These are phyloP conservation scores for Boletus edulis DNA, from an alignment of 768 basidiomycete species.

Conservation along the genomic window DNA sequence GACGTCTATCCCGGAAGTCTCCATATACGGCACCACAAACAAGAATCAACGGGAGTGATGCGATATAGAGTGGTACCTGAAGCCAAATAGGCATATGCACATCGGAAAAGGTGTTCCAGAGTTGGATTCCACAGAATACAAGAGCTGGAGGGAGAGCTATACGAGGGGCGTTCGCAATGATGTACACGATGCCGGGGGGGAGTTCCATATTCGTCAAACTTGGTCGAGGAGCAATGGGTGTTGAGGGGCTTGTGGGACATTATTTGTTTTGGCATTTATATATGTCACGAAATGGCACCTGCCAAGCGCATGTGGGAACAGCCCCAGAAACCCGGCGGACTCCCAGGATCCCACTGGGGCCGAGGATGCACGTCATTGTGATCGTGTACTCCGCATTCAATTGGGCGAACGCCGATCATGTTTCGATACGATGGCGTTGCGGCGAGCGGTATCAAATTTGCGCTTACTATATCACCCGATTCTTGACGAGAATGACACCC, in stretches of 20 bases:
- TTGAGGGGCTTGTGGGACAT: not conserved
- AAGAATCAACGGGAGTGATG: constrained; percentile 26
- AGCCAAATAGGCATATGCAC: constrained; percentile 15
- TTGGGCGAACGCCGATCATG: not conserved
- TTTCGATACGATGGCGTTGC: not conserved
- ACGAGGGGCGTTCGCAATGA: constrained; percentile 25
- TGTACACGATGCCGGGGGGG: constrained; percentile 33
- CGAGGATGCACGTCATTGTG: not conserved
- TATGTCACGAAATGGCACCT: not conserved
- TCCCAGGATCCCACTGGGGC: not conserved
- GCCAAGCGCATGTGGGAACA: not conserved
- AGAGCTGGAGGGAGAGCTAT: constrained; percentile 19
- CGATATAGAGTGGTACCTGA: constrained; percentile 12
- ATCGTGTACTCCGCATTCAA: not conserved
- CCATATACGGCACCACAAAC: constrained; percentile 11
- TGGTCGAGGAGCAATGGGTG: not conserved
- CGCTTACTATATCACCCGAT: not conserved
- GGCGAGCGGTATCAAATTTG: not conserved
- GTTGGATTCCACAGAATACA: constrained; percentile 10
- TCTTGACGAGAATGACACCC: too few species aligned
- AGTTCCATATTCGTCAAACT: constrained; percentile 23
- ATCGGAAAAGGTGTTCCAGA: constrained; percentile 8
- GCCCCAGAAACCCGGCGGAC: not conserved
- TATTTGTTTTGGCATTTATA: not conserved
- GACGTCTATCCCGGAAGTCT: constrained; percentile 11